phyloP scores from a whole-genome alignment of 2,329 filamentous ascomycete genomes.

The Volutella citrinella region DNA sequence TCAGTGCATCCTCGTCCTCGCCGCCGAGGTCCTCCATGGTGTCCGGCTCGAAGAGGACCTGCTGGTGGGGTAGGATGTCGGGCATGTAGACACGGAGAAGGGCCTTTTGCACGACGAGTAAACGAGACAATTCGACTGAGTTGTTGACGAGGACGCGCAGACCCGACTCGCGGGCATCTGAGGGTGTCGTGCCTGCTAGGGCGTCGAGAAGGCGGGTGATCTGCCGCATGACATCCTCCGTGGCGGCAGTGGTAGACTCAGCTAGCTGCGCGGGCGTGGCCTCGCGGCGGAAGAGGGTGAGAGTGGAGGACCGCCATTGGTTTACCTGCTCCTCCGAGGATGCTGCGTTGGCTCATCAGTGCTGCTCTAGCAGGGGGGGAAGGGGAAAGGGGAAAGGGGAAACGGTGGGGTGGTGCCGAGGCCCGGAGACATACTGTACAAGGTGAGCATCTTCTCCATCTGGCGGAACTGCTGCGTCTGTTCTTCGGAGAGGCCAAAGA shows the following conservation, averaged over 20 bases:
- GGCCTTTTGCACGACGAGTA: slow-evolving; percentile 58
- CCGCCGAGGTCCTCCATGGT: slow-evolving; percentile 67
- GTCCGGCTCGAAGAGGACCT: slow-evolving; percentile 52
- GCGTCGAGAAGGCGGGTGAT: slow-evolving; percentile 49
- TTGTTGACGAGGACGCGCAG: slow-evolving; percentile 51
- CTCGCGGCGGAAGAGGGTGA: slow-evolving; percentile 56
- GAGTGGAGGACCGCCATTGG: slow-evolving; percentile 64
- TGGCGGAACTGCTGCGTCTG: slow-evolving; percentile 49
- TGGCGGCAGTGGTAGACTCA: slow-evolving; percentile 40
- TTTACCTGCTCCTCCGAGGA: slow-evolving; percentile 54
- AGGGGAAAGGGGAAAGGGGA: not conserved
- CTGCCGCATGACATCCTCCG: slow-evolving; percentile 42
- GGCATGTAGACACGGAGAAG: slow-evolving; percentile 57
- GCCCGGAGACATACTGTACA: slow-evolving; percentile 19
- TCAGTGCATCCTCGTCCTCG: slow-evolving; percentile 55
- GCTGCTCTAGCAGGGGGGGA: slow-evolving; percentile 1
- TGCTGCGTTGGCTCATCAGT: slow-evolving; percentile 20
- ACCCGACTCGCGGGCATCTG: slow-evolving; percentile 47
- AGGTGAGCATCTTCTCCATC: slow-evolving; percentile 37
- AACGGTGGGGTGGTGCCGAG: no score
- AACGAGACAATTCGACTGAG: slow-evolving; percentile 54
- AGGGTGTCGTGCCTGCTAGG: slow-evolving; percentile 41
- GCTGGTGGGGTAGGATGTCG: slow-evolving; percentile 49
- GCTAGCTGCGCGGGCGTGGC: slow-evolving; percentile 41
- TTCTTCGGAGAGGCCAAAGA: slow-evolving; percentile 58